Base-by-base conservation (phyloP, 2,329 filamentous ascomycete genomes). In the Colletotrichum sp. region DNA sequence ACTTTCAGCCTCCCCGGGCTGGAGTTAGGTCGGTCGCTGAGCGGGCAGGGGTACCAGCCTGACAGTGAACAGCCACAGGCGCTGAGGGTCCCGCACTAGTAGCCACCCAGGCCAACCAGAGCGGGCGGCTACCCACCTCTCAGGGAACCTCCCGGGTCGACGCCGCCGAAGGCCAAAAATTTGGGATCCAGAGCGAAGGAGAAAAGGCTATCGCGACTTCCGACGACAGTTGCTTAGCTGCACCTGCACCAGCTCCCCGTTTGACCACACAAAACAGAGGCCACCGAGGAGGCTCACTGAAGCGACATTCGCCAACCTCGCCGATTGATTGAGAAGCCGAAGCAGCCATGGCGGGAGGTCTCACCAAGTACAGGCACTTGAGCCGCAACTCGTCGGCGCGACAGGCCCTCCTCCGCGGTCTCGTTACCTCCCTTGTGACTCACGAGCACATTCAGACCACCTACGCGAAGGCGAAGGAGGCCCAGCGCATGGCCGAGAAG, bases 401-500 rank as follows among this genome's bases (percentile, higher is more conserved):
- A 82, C 92, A 96, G 87, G 96, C 97, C 67, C 91, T 99, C 78
- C 92, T 99, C 78, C 95, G 97, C 81, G 98, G 98, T 86, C 89
- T 99, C 75, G 96, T 98, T 83, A 98, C 96, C 78, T 97, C 96
- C 69, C 93, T 99, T 78, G 94, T 99, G 86, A 90, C 94, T 84
- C 92, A 98, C 84, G 97, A 99, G 87, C 92, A 95, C 76, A 98
- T 99, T 86, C 92, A 93, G 76, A 99, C 97, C 65, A 98, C 97
- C 86, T 98, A 94, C 90, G 93, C 93, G 83, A 98, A 98, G 86
- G 97, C 97, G 62, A 99, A 98, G 86, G 97, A 99, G 87, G 94
- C 97, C 24, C 97, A 99, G 86, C 90, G 94, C 57, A 84, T 98
- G 78, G 97, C 96, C 9, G 97, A 99, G 82, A 97, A 98, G 87